phyloP scores from a whole-genome alignment of 257 asterid genomes.

The Solanum boliviense region DNA sequence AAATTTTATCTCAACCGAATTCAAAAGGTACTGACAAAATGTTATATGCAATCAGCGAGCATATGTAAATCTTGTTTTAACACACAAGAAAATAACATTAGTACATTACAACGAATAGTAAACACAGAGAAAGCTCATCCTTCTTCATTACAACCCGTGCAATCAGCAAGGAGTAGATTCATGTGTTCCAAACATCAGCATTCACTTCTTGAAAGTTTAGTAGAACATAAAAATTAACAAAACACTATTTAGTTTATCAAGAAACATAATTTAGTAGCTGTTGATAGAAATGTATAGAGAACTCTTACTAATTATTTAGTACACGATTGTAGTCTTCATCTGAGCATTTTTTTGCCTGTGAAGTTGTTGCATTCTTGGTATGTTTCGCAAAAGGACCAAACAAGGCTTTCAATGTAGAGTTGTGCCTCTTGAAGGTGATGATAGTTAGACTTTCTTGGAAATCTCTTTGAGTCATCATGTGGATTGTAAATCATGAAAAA shows the following conservation, averaged over 20 bases:
- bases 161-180: neutral
- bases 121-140: neutral
- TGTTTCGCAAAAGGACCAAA: too few species aligned
- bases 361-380: too few species aligned
- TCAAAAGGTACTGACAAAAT: too few species aligned
- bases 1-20: too few species aligned
- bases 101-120: neutral
- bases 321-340: neutral
- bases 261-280: neutral
- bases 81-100: neutral
- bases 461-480: too few species aligned
- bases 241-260: neutral
- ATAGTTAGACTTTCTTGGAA: too few species aligned
- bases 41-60: neutral
- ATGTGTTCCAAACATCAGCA: neutral
- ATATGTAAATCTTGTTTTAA: neutral
- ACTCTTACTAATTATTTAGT: neutral
- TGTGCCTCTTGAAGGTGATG: too few species aligned
- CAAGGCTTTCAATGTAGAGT: too few species aligned
- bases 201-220: neutral
- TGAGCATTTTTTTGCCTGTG: neutral
- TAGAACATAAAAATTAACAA: too few species aligned
- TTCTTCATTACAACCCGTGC: neutral
- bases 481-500: too few species aligned
- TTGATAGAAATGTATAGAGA: neutral